These are phyloP conservation scores for Fusarium duplospermum DNA, from an alignment of 2,329 filamentous ascomycete genomes.

Conservation along the genomic window DNA sequence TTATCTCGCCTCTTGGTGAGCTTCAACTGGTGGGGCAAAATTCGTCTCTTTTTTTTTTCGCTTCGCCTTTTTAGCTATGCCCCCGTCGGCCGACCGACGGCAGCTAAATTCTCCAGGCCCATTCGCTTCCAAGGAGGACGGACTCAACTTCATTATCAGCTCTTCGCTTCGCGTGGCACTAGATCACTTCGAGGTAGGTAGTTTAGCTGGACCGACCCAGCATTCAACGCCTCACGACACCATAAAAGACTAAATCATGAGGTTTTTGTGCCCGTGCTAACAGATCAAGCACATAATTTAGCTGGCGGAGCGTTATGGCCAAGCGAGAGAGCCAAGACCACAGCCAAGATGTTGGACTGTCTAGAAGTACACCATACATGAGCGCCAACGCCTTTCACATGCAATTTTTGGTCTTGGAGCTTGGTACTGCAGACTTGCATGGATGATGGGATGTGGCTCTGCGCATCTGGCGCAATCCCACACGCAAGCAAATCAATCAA, in stretches of 20 bases:
- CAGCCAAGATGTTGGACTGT: not conserved
- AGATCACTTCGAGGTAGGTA: not conserved
- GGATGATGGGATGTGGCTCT: too few relatives aligned
- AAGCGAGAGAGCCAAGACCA: not conserved
- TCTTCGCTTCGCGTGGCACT: not conserved
- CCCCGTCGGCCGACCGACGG: conserved; percentile 16
- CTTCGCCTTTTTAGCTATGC: not conserved
- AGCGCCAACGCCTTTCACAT: not conserved
- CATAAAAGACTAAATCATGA: conserved; percentile 16
- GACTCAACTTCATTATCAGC: not conserved
- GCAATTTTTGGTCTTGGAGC: not conserved
- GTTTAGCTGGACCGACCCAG: not conserved
- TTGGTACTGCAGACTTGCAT: conserved; percentile 4
- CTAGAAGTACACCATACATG: not conserved
- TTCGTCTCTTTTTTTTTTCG: not conserved
- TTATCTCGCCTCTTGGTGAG: not conserved
- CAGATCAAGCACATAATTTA: conserved; percentile 13
- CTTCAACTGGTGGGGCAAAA: conserved; percentile 26
- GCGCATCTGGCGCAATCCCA: not conserved
- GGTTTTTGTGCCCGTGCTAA: conserved; percentile 18
- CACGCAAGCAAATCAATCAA: not conserved
- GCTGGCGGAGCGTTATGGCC: conserved; percentile 23
- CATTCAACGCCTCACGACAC: conserved; percentile 16
- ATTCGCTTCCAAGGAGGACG: too few relatives aligned
- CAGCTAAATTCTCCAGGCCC: conserved; percentile 6